Base-by-base conservation (phyloP, 164 flowering plant species). In the Euptelea pleiosperma region DNA sequence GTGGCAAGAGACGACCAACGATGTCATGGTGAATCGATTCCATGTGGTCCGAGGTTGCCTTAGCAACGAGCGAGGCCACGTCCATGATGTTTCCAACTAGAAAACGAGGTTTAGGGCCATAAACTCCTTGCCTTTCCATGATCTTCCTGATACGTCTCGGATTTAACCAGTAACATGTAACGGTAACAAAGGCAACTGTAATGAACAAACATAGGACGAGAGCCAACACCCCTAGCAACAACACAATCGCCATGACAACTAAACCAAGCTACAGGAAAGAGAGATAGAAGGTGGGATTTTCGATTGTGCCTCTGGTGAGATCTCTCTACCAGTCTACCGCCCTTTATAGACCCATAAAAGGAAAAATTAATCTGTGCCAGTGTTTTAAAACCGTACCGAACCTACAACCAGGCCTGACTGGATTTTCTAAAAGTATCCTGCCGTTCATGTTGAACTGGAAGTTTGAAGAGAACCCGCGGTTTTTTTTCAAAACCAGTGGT, bases 91-190 rank as follows among this genome's bases (percentile, higher is more conserved):
- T 92, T 8, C 98, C 98, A 14, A 79, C 70, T 0, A 92, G 75
- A 55, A 78, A 81, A 21, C 81, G 78, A 14, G 96, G 90, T 64
- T 83, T 78, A 2, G 98, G 98, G 63, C 98, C 98, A 81, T 70
- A 62, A 62, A 92, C 89, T n/a, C 97, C 97, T 89, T 92, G 98
- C 68, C 57, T 79, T 28, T 77, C 84, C 98, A 92, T 92, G n/a
- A 70, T 60, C 37, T 70, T 82, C 73, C 57, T 76, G 78, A 92
- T 92, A 63, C 94, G 84, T 73, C 79, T 78, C 1, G 98, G 98
- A 15, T 74, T 84, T 4, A 79, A 22, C 70, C 69, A 84, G 79
- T 92, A 92, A 61, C 79, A 84, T 28, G 79, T 70, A 37, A 89
- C 34, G 34, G 81, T 76, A 1, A 72, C 74, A 52, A 63, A 70